Conservation (phyloP, 148 eudicot genomes). For the Euryodendron excelsum region DNA sequence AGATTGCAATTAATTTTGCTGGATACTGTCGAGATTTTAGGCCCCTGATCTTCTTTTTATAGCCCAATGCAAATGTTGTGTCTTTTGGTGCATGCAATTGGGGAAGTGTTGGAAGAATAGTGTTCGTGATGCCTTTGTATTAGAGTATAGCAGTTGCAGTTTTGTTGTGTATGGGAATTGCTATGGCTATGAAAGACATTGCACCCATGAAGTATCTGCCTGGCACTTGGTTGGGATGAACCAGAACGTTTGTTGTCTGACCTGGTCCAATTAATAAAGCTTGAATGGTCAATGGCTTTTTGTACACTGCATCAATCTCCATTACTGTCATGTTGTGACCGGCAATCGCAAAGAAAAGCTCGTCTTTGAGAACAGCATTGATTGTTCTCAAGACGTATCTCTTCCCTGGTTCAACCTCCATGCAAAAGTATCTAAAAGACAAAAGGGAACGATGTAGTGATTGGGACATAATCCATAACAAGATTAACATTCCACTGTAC, state of each 20-base stretch:
- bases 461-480: no score
- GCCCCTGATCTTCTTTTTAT: constrained; percentile 24
- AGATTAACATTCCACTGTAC: no score
- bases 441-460: background rate
- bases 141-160: constrained; percentile 34
- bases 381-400: constrained; percentile 30
- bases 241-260: constrained; percentile 33
- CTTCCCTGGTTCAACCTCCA: constrained; percentile 30
- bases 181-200: constrained; percentile 28
- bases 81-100: constrained; percentile 18
- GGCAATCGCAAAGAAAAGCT: constrained; percentile 31
- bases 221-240: constrained; percentile 20
- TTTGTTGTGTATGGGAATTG: constrained; percentile 27
- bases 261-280: constrained; percentile 32
- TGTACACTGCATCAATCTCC: constrained; percentile 28
- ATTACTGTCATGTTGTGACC: constrained; percentile 29
- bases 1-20: no score
- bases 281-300: constrained; percentile 26
- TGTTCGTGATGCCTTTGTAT: constrained; percentile 21
- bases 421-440: constrained; percentile 28
- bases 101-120: constrained; percentile 22
- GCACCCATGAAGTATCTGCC: constrained; percentile 31
- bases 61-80: constrained; percentile 16
- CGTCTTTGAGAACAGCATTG: constrained; percentile 36
- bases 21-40: constrained; percentile 24